Conservation (phyloP, 345 rosid species). For the Moricandia moricandioides region DNA sequence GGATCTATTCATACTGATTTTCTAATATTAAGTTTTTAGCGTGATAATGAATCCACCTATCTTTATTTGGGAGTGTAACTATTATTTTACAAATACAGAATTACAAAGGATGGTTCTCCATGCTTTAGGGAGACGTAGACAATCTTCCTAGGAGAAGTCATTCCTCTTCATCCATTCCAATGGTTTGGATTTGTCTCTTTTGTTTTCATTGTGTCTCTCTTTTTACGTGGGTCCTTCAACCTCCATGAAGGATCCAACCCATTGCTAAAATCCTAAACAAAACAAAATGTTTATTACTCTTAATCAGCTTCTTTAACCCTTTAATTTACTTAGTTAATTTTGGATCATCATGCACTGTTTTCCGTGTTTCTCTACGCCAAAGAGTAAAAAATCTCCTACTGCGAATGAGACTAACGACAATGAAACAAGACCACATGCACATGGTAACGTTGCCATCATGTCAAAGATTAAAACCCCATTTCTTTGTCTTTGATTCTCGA, state of each 20-base stretch:
- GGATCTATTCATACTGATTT: background rate
- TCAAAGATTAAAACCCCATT: background rate
- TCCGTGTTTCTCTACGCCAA: conserved; percentile 56
- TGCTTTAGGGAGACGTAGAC: conserved; percentile 1
- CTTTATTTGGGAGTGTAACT: background rate
- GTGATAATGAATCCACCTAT: background rate
- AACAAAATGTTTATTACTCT: background rate
- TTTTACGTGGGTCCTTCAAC: conserved; percentile 51
- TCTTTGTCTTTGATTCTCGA: background rate
- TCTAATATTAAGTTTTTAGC: background rate
- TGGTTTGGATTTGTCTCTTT: conserved; percentile 20
- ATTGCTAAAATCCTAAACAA: conserved; percentile 3
- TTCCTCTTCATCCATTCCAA: conserved; percentile 8
- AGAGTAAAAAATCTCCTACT: conserved; percentile 34
- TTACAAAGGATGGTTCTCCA: conserved; percentile 34
- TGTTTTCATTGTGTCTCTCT: background rate
- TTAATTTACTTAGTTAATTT: background rate
- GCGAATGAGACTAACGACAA: conserved; percentile 19
- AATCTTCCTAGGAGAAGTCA: background rate
- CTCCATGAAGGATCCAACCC: conserved; percentile 45
- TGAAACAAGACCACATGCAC: conserved; percentile 2
- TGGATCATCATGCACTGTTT: conserved; percentile 62
- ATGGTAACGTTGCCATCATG: background rate
- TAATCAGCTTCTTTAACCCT: background rate
- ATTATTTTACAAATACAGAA: background rate